A percentile compares a stretch with the other conserved stretches of the same genome.
Evolutionary conservation across 768 basidiomycete genomes (phyloP).

Genomic region (Collybia mongolica): DNA sequence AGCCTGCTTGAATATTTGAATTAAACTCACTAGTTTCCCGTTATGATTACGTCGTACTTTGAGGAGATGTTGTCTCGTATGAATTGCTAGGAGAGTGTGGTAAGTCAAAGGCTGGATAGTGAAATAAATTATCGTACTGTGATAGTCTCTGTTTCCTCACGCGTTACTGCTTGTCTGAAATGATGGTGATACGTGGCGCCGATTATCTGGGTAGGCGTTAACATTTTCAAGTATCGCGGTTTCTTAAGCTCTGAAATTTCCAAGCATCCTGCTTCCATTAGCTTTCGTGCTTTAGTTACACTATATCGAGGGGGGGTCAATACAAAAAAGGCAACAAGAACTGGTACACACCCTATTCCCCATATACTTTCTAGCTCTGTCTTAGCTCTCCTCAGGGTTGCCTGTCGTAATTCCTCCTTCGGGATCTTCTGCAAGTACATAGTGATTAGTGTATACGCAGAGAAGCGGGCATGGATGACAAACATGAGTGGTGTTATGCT

Average conservation of each 20-base stretch:
- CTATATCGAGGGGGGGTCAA: constrained; percentile 16
- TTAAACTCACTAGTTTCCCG: constrained; percentile 56
- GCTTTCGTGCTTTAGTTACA: constrained; percentile 34
- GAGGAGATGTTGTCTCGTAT: constrained; percentile 43
- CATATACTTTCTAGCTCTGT: constrained; percentile 6
- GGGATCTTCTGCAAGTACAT: background rate
- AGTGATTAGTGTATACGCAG: background rate
- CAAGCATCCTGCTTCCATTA: constrained; percentile 51
- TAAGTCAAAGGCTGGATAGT: background rate
- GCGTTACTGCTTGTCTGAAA: constrained; percentile 30
- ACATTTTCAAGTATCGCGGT: constrained; percentile 33
- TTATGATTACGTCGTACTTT: constrained; percentile 48
- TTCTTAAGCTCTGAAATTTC: constrained; percentile 39
- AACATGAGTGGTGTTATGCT: constrained; percentile 30
- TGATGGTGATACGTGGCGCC: constrained; percentile 40
- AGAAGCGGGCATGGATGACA: constrained; percentile 10
- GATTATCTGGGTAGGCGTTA: constrained; percentile 36
- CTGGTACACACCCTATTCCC: constrained; percentile 1
- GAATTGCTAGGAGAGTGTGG: constrained; percentile 37
- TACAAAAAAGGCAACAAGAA: background rate
- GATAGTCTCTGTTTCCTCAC: constrained; percentile 42
- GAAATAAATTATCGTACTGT: constrained; percentile 29
- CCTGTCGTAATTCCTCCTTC: constrained; percentile 1
- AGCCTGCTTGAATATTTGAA: background rate
- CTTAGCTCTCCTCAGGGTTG: background rate